These are phyloP conservation scores for Martiniozyma asiatica DNA, from an alignment of 1,139 yeast genomes.

Conservation along the genomic window DNA sequence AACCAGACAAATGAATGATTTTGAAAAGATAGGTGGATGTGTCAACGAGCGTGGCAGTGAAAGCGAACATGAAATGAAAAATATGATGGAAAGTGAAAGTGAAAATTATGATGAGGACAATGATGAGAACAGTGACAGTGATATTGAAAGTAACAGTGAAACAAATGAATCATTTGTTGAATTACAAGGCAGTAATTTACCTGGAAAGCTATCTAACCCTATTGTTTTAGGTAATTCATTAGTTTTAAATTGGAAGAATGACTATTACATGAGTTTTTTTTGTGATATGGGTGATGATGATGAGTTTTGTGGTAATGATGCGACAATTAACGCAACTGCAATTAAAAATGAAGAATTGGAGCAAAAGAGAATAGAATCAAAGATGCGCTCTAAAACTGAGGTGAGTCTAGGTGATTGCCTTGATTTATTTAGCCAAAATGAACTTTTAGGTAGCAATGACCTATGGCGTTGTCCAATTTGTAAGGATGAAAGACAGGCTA, in stretches of 20 bases:
- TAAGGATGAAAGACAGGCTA: conserved; percentile 80
- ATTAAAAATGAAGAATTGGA: conserved; percentile 41
- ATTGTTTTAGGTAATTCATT: too few relatives aligned
- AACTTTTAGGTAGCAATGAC: conserved; percentile 78
- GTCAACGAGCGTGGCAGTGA: too few relatives aligned
- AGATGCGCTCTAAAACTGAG: conserved; percentile 29
- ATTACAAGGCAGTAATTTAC: too few relatives aligned
- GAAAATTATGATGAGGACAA: too few relatives aligned
- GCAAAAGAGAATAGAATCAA: conserved; percentile 27
- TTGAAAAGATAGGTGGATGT: too few relatives aligned
- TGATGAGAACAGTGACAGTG: too few relatives aligned
- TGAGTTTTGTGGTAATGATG: conserved; percentile 27
- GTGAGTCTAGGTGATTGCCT: conserved; percentile 68
- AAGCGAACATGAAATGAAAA: too few relatives aligned
- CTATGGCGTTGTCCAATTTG: conserved; percentile 92
- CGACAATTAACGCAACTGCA: conserved; percentile 42
- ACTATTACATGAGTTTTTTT: conserved; percentile 38
- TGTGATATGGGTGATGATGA: conserved; percentile 29
- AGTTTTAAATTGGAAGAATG: conserved; percentile 62
- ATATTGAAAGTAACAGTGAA: too few relatives aligned
- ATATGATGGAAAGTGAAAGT: too few relatives aligned
- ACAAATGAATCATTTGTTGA: too few relatives aligned
- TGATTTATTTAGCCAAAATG: conserved; percentile 65
- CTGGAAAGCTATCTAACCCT: too few relatives aligned
- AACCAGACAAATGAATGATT: too few relatives aligned